Evolutionary conservation across 2,329 filamentous ascomycete species (phyloP), one percentile per base, ranked within the genome.

Genomic region (Mycosphaerelloides madeirae): DNA sequence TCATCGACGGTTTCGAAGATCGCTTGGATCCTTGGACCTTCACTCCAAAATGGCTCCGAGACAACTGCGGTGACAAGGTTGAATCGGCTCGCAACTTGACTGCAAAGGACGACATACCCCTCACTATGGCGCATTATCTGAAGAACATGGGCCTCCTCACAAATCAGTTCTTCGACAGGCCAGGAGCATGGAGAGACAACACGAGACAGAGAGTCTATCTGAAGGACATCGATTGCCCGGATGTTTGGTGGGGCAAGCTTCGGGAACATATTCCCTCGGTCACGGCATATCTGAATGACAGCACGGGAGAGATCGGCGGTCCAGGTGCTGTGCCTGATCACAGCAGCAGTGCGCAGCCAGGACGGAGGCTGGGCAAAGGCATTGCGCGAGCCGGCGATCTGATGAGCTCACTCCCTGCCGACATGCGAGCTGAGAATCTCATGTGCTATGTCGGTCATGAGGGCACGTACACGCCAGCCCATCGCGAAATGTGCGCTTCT

Each of bases 371-470:
- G 31, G 76, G 77, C 33, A 72, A 67, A n/a, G 76, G 76, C 0
- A 76, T 83, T 38, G 85, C 84, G 2, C 79, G 82, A 35, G 84
- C 89, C 2, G 91, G 91, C 6, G 93, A 98, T 61, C 69, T 98
- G 28, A 98, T 98, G 93, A 95, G 89, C 63, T 90, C 85, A 57
- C 75, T 98, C 3, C 88, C 89, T 1, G 71, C 77, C 33, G 80
- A 84, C 32, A 96, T 96, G 87, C 84, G 89, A 38, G 93, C 93
- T 1, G 83, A 95, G 62, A 98, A 98, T 52, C 75, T 98, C 56
- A 96, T 96, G 93, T 97, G 91, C 65, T 98, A 98, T 60, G 84
- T 97, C 57, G 93, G 93, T 0, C 91, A 97, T 59, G 93, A 98
- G 70, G 93, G 93, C 5, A 98, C 93, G 1, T 97, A 91, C 61